Base-by-base conservation (phyloP, 805 yeast genomes). In the Teunomyces cretensis region DNA sequence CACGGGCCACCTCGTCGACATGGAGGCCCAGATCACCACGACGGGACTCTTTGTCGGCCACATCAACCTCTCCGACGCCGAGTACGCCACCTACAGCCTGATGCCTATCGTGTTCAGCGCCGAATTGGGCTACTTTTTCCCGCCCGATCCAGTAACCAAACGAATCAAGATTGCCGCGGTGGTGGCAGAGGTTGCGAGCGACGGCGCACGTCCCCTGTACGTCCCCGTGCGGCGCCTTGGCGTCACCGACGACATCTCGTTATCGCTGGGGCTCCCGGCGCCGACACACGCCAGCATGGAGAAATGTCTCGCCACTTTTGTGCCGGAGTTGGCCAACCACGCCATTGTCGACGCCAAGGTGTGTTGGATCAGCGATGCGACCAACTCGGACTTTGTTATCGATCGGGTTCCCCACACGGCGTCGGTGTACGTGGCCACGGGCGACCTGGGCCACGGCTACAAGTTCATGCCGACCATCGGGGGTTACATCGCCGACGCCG, bases 271-370 rank as follows among this genome's bases (percentile, higher is more conserved):
- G 8, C 38, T 35, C 38, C 38, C 38, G 28, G 38, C 38, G 22
- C 19, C 38, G 12, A 35, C 38, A 11, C 28, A n/a, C 16, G 16
- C 38, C 15, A 35, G 27, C 28, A 22, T 35, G 15, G 8, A 14
- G 9, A 35, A 35, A 35, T 35, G 38, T 35, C 38, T 35, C 38
- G 38, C 28, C 28, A 35, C 38, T 22, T 35, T 35, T 13, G 38
- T 35, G 7, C 38, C 38, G 16, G 28, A 35, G 19, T 14, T 35
- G 15, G 9, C 28, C 14, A n/a, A 35, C 38, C 38, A 35, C 38
- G 16, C 38, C 14, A 35, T 35, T 6, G 11, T 35, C 38, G 12
- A 35, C 27, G 28, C 16, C 27, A 35, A n/a, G 38, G 12, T 35
- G 14, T 35, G 28, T 9, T 35, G 38, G 28, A 35, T 35, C 28